Evolutionary conservation across 768 basidiomycete species (phyloP), one percentile per base, ranked within the genome.

Genomic region (Rhizopogon vinicolor): DNA sequence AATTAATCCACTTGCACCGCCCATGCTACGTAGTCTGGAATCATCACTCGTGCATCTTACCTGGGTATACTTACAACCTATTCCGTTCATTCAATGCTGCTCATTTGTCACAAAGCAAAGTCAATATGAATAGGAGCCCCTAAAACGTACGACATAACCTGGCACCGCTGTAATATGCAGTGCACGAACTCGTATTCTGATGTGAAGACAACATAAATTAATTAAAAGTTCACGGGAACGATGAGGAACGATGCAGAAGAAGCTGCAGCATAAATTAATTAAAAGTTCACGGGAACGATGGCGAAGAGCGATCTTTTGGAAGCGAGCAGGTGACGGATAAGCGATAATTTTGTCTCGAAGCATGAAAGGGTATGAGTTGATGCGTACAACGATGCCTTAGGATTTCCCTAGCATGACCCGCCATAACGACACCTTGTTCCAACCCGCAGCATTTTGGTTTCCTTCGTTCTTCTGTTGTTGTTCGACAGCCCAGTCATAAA

Each of bases 351-450:
- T 14, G 22, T 8, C 25, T 12, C 12, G 29, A 18, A 33, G 18
- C 31, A 14, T 19, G 31, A 19, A 35, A 13, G 13, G 18, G 7
- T 35, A 19, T 48, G 7, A 48, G 13, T 22, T 9, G 14, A 37
- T 37, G 5, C 39, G 35, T 10, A 9, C 35, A 16, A 25, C 14
- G 8, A 37, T 37, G 7, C 28, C 14, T 44, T 54, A 69, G 42
- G 56, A 56, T 46, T 61, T 63, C 6, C 71, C 68, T 3, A 54
- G 66, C 7, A 63, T 29, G 42, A 71, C 42, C 7, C 58, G 50
- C 19, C 58, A 54, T 14, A 71, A 18, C 0, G 64, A 65, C 14
- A 72, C 60, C 42, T 66, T 52, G 29, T 72, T 71, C 70, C 70
- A 72, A 50, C 12, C 31, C 19, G 33, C 35, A 43, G 37, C 3